Conservation (phyloP, 2,329 filamentous ascomycete species). For the Xylaria sp. region DNA sequence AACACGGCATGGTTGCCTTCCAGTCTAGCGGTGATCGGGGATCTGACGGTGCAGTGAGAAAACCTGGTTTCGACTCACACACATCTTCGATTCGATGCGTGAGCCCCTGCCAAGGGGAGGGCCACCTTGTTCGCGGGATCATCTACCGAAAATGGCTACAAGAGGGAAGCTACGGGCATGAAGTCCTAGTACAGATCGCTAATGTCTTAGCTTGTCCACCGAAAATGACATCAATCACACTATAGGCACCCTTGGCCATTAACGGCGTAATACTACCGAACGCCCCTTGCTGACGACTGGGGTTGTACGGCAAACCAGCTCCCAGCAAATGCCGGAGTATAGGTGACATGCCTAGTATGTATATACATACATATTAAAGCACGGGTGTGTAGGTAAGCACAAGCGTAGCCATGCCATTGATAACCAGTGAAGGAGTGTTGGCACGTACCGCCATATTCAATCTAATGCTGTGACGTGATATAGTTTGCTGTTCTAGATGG, state of each 20-base stretch:
- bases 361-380: not conserved
- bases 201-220: not conserved
- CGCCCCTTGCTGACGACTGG: not conserved
- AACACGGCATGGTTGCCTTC: not conserved
- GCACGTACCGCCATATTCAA: not conserved
- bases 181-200: not conserved
- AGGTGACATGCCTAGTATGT: not conserved
- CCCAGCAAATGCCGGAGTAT: not conserved
- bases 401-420: not conserved
- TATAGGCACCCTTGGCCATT: not conserved
- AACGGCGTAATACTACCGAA: not conserved
- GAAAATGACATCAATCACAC: not conserved
- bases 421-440: not conserved
- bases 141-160: not conserved
- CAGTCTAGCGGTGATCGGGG: not conserved
- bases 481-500: not conserved
- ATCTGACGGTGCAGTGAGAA: not conserved
- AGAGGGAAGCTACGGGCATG: not conserved
- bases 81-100: conserved; percentile 2
- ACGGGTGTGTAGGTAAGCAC: not conserved
- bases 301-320: conserved; percentile 1
- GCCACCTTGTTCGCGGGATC: not conserved
- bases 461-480: not conserved
- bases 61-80: not conserved
- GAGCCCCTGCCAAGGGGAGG: not conserved